These are phyloP conservation scores for Williopsis jadinii DNA, from an alignment of 1,139 yeast species.

Conservation along the genomic window DNA sequence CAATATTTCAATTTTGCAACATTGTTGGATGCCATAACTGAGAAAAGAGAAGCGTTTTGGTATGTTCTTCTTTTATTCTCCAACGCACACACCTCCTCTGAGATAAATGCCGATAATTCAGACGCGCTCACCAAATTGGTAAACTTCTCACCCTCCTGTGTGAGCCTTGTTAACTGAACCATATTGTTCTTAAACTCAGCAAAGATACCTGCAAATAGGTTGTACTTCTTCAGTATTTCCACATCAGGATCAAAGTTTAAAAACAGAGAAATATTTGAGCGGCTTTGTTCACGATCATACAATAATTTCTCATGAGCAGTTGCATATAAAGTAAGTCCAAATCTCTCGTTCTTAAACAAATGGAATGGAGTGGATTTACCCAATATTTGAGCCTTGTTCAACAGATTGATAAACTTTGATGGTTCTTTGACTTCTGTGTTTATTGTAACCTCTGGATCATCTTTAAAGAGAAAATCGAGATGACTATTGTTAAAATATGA, in stretches of 20 bases:
- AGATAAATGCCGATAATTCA: slow-evolving; percentile 19
- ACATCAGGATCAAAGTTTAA: slow-evolving; percentile 43
- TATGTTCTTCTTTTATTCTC: slow-evolving; percentile 13
- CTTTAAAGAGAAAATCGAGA: slow-evolving; percentile 24
- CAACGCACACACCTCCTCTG: slow-evolving; percentile 21
- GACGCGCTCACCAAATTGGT: slow-evolving; percentile 16
- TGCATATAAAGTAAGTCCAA: slow-evolving; percentile 50
- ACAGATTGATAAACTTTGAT: slow-evolving; percentile 49
- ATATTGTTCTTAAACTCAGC: slow-evolving; percentile 30
- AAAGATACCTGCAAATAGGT: slow-evolving; percentile 41
- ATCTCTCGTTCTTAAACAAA: slow-evolving; percentile 46
- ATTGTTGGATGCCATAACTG: slow-evolving; percentile 7
- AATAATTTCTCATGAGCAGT: slow-evolving; percentile 71
- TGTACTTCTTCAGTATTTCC: slow-evolving; percentile 29
- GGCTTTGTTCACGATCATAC: slow-evolving; percentile 52
- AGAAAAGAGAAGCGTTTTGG: slow-evolving; percentile 5
- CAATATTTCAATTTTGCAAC: slow-evolving; percentile 3
- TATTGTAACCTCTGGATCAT: slow-evolving; percentile 11
- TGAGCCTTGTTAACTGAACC: slow-evolving; percentile 18
- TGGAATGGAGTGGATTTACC: slow-evolving; percentile 84
- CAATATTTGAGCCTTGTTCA: slow-evolving; percentile 72
- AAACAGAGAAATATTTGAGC: slow-evolving; percentile 58
- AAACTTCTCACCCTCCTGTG: slow-evolving; percentile 15
- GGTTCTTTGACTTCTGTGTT: slow-evolving; percentile 29
- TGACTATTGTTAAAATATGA: slow-evolving; percentile 35